phyloP scores from a whole-genome alignment of 1,284 basidiomycete genomes.

The Polyporus tsugae region DNA sequence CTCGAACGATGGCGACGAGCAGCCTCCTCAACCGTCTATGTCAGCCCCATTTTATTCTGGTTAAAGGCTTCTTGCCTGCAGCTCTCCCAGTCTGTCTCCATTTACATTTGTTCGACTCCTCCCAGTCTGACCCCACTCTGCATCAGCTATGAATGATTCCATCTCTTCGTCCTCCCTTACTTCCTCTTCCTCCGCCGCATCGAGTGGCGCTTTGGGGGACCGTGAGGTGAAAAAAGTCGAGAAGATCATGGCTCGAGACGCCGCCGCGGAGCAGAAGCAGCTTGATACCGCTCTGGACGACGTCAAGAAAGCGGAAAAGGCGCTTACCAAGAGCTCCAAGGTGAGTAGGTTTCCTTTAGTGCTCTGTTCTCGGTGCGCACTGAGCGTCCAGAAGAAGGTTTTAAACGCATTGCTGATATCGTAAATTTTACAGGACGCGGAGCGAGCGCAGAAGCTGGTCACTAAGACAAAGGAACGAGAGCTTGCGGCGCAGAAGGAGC shows the following conservation, averaged over 20 bases:
- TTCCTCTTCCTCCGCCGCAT: constrained; percentile 14
- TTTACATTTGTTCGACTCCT: not conserved
- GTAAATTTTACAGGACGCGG: constrained; percentile 2
- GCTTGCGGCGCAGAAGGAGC: constrained; percentile 22
- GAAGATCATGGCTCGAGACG: constrained; percentile 30
- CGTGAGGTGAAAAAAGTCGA: constrained; percentile 29
- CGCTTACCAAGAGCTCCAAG: constrained; percentile 30
- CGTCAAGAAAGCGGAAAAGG: constrained; percentile 31
- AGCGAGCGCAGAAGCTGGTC: constrained; percentile 26
- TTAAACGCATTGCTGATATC: not conserved
- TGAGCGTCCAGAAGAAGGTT: too few species aligned
- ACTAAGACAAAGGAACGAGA: constrained; percentile 26
- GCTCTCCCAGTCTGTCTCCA: not conserved
- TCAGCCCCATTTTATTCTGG: not conserved
- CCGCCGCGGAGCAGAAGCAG: constrained; percentile 27
- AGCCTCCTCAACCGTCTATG: not conserved
- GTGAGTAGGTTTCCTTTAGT: constrained; percentile 7
- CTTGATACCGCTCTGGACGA: constrained; percentile 29
- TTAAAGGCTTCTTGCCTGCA: not conserved
- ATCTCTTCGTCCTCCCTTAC: constrained; percentile 4
- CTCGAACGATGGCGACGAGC: not conserved
- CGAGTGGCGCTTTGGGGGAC: constrained; percentile 14
- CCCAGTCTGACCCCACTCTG: not conserved
- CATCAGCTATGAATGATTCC: not conserved
- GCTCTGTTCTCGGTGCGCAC: not conserved